Evolutionary conservation across 2,329 filamentous ascomycete genomes (phyloP).

Genomic region (Colletotrichum cereale): DNA sequence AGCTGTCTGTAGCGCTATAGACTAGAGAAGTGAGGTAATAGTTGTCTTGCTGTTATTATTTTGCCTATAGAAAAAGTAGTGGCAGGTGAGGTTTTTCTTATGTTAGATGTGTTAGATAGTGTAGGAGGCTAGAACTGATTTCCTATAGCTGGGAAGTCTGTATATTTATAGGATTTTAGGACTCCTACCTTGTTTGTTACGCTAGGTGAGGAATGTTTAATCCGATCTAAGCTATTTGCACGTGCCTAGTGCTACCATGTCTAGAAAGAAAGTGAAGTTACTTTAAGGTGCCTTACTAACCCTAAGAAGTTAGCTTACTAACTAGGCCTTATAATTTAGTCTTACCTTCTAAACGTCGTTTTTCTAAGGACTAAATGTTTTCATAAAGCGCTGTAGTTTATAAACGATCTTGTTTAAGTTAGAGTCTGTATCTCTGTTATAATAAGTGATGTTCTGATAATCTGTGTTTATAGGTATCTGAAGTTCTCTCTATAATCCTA

Average conservation of each 20-base stretch:
- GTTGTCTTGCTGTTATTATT: neutral
- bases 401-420: neutral
- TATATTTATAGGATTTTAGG: neutral
- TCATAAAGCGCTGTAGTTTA: neutral
- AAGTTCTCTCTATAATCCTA: neutral
- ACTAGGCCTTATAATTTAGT: neutral
- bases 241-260: neutral
- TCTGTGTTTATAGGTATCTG: neutral
- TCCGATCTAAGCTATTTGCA: neutral
- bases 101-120: neutral
- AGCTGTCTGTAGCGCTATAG: neutral
- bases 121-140: neutral
- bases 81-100: neutral
- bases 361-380: neutral
- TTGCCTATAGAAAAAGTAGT: neutral
- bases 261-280: neutral
- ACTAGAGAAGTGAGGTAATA: neutral
- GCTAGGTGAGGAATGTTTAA: neutral
- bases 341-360: neutral
- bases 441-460: neutral
- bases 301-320: neutral
- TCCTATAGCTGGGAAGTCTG: neutral
- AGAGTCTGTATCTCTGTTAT: neutral
- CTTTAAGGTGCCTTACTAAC: neutral
- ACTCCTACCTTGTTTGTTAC: neutral